These are phyloP conservation scores for Trichoderma hamatum DNA, from an alignment of 2,329 filamentous ascomycete species.

Conservation along the genomic window DNA sequence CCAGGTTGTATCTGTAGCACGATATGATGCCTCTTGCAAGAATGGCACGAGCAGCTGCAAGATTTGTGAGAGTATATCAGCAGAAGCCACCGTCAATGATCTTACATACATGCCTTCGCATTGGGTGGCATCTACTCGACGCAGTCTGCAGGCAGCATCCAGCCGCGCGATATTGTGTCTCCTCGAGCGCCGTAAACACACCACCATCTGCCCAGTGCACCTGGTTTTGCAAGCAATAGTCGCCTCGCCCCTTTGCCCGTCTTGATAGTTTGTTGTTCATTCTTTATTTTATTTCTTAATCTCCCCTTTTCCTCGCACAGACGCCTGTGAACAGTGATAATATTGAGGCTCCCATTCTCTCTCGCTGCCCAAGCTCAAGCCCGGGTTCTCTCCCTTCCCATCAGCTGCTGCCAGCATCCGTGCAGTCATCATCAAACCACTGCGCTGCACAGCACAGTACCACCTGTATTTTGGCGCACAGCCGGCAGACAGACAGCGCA, in stretches of 20 bases:
- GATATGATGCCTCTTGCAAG: not conserved
- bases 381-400: not conserved
- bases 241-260: not conserved
- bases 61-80: not conserved
- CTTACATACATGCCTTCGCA: not conserved
- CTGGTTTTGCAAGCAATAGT: not conserved
- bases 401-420: not conserved
- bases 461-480: slow-evolving; percentile 4
- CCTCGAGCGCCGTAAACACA: slow-evolving; percentile 7
- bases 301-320: not conserved
- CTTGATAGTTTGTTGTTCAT: not conserved
- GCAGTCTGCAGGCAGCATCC: not conserved
- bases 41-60: not conserved
- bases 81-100: not conserved
- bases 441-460: not conserved
- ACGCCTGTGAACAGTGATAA: not conserved
- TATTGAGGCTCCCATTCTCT: not conserved
- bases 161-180: slow-evolving; percentile 22
- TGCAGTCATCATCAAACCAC: not conserved
- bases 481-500: slow-evolving; percentile 21
- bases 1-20: not conserved
- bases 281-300: not conserved
- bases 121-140: not conserved
- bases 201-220: slow-evolving; percentile 21
- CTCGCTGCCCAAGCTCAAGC: not conserved